Evolutionary conservation across 2,329 filamentous ascomycete species (phyloP), one percentile per base, ranked within the genome.

Genomic region (Trichocomaceae sp.): DNA sequence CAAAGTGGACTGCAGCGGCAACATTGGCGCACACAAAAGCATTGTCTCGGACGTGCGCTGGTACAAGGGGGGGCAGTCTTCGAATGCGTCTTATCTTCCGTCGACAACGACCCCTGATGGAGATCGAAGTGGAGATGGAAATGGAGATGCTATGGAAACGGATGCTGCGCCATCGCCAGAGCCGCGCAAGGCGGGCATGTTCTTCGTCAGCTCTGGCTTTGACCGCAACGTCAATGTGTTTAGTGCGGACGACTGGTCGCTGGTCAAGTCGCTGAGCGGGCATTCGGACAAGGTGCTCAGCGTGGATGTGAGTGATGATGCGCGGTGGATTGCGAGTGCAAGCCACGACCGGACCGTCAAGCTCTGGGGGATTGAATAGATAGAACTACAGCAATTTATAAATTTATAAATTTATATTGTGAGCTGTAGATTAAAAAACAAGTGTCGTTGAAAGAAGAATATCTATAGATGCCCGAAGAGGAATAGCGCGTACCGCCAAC

Each of bases 161-260:
- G 47, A 62, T 20, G 23, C 23, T 26, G 3, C 23, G 23, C 7
- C 23, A 7, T 58, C 53, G 59, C 47, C 59, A n/a, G 68, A 82
- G 47, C 91, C 91, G 10, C 92, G 90, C 74, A 95, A 90, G 67
- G 86, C 89, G 0, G 88, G 91, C 47, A 95, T 91, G 0, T 96
- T 96, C 72, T 87, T 99, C 61, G 86, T 96, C 2, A 90, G 85
- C 2, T 84, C 86, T 62, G 93, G 93, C 0, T 97, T 97, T 66
- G 93, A 99, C 74, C 90, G 88, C 69, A 92, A 90, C 63, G 87
- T 99, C 72, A 96, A 96, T 68, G 81, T 99, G 62, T 97, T 95
- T 73, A 96, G 90, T 6, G 90, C 90, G 2, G 93, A 99, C 69
- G 92, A 99, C 73, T 99, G 93, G 91, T 86, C 88, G 1, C 74